phyloP scores from a whole-genome alignment of 345 rosid genomes.

The Atalantia buxifolia region DNA sequence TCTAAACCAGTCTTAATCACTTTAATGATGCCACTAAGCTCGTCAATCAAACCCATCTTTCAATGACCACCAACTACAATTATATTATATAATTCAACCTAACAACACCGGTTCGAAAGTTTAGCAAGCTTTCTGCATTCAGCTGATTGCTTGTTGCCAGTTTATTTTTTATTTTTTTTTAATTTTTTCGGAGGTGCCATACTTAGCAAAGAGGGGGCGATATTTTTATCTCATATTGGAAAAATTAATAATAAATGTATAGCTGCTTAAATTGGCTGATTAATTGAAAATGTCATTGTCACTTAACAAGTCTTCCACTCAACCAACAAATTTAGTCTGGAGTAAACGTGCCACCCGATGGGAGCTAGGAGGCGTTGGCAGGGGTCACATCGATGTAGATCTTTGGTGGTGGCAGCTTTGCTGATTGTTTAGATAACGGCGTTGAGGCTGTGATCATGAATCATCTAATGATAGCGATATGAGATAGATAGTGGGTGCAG shows the following conservation, averaged over 20 bases:
- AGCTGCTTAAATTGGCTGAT: not conserved
- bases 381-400: not conserved
- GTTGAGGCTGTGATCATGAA: not conserved
- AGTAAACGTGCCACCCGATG: not conserved
- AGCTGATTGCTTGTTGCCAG: not conserved
- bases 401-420: constrained; percentile 5
- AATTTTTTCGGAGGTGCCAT: not conserved
- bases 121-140: not conserved
- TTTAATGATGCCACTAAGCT: not conserved
- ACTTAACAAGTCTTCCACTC: not conserved
- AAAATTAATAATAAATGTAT: not conserved
- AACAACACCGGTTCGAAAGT: not conserved
- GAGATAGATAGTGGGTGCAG: not conserved
- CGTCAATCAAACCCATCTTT: not conserved
- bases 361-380: not conserved
- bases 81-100: not conserved
- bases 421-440: constrained; percentile 3
- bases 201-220: not conserved
- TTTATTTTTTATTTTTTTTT: no score
- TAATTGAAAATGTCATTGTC: not conserved
- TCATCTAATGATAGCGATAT: not conserved
- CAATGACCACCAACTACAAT: not conserved
- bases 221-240: not conserved
- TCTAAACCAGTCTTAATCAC: constrained; percentile 12
- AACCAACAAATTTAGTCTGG: not conserved